These are phyloP conservation scores for Melocanna baccifera DNA, from an alignment of 176 grass and related monocot genomes.

Conservation along the genomic window DNA sequence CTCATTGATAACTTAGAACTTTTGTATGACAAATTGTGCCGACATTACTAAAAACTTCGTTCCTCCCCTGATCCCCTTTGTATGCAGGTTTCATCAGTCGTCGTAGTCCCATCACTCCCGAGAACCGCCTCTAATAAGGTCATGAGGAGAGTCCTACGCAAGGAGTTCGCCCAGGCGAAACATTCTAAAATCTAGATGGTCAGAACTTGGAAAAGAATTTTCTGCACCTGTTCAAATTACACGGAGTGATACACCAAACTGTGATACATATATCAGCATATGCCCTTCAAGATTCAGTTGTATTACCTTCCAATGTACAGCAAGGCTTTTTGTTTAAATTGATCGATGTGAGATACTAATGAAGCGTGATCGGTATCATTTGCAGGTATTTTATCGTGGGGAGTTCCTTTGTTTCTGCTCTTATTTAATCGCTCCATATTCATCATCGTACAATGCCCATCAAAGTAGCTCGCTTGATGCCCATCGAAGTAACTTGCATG, in stretches of 20 bases:
- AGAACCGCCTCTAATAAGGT: slow-evolving; percentile 94
- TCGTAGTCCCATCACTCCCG: slow-evolving; percentile 62
- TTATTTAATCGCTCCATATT: not conserved
- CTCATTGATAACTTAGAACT: not conserved
- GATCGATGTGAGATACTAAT: not conserved
- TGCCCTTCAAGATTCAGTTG: not conserved
- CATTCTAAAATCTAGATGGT: slow-evolving; percentile 73
- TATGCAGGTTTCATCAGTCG: slow-evolving; percentile 73
- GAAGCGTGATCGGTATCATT: not conserved
- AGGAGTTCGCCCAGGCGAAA: slow-evolving; percentile 64
- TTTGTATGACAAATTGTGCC: not conserved
- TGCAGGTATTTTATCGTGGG: not conserved
- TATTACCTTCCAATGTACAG: not conserved
- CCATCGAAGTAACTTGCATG: not conserved
- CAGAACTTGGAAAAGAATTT: not conserved
- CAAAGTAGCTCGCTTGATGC: not conserved
- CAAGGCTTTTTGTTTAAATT: not conserved
- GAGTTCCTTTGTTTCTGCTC: not conserved
- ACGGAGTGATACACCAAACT: not conserved
- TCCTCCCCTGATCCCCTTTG: not conserved
- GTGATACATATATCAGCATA: slow-evolving; percentile 17
- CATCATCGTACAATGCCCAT: not conserved
- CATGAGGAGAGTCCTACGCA: slow-evolving; percentile 86
- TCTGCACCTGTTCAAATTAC: not conserved
- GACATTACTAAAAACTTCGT: not conserved